Evolutionary conservation across 768 basidiomycete genomes (phyloP), one percentile per base, ranked within the genome.

Genomic region (Calocybe gangraenosa): DNA sequence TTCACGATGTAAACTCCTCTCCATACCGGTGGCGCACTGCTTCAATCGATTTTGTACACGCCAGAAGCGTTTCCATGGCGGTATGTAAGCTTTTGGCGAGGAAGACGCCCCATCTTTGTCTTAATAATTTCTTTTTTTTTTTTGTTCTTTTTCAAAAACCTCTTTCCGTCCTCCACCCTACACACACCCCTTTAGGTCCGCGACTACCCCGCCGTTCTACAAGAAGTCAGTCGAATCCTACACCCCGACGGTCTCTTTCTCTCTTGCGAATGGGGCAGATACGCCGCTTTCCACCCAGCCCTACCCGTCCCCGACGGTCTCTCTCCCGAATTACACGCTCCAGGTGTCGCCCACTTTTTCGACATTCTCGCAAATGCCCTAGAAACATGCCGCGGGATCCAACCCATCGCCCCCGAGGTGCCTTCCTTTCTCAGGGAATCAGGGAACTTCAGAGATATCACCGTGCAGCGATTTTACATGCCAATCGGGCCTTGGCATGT

Each of bases 211-310:
- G 56, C 52, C 19, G 61, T 87, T 48, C 54, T 88, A 23, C 56
- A 60, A 17, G 85, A 91, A 59, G 73, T 74, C 13, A 70, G 69
- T 5, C 79, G 89, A 31, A 68, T 89, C 36, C 66, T 92, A 10
- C 77, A 79, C 36, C 77, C 78, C 3, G 81, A 81, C n/a, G 88
- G 88, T 1, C 62, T 90, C 11, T 83, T 87, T 58, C 50, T 84
- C 7, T 81, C 81, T 1, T 72, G 73, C 33, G 87, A 89, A 63
- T 79, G 82, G 71, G 68, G 65, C 28, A 66, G 70, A 19, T 64
- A 57, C 28, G 69, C 76, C 0, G 45, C 58, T 3, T 67, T 78
- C 56, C 67, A 65, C 32, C 67, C 70, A 7, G 47, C 47, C 39
- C 52, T 57, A 37, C n/a, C n/a, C n/a, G n/a, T n/a, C n/a, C n/a